Conservation (phyloP, 1,284 basidiomycete genomes). For the Porogramme epimiltina region DNA sequence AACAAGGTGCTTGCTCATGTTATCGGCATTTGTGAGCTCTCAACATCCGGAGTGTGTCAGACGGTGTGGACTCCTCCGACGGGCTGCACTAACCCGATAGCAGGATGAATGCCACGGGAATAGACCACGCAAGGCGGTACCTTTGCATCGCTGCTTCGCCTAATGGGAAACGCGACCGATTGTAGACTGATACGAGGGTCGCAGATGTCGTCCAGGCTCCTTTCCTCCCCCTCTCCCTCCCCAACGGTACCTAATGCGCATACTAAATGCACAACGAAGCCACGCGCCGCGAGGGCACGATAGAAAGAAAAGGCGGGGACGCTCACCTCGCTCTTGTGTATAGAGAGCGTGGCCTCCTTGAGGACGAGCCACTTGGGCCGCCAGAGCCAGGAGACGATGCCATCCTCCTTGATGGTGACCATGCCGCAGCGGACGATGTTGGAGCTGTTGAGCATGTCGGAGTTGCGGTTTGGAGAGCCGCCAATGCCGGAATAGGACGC, state of each 20-base stretch:
- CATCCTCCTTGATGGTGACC: conserved; percentile 88
- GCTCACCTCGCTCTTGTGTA: conserved; percentile 93
- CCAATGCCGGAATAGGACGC: conserved; percentile 73
- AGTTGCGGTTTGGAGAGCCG: conserved; percentile 67
- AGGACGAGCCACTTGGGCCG: conserved; percentile 90
- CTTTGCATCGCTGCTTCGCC: too few relatives aligned
- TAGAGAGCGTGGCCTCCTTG: conserved; percentile 77
- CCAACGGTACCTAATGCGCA: too few relatives aligned
- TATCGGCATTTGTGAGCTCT: too few relatives aligned
- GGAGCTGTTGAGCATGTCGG: conserved; percentile 39
- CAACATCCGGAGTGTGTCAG: not conserved
- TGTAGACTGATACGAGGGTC: too few relatives aligned
- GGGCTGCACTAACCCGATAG: too few relatives aligned
- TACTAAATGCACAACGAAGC: too few relatives aligned
- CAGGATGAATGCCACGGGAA: too few relatives aligned
- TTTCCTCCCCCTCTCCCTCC: too few relatives aligned
- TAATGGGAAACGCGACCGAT: too few relatives aligned
- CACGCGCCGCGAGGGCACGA: not conserved
- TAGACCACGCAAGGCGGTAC: too few relatives aligned
- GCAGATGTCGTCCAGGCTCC: too few relatives aligned
- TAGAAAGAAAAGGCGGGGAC: not conserved
- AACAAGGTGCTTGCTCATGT: not conserved
- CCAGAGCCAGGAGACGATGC: conserved; percentile 92
- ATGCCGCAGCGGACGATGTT: conserved; percentile 66
- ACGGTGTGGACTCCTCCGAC: not conserved